Percentiles rank a stretch among this genome's conserved stretches.
These are phyloP conservation scores for Fusarium sp. DNA, from an alignment of 2,329 filamentous ascomycete species.

Conservation along the genomic window DNA sequence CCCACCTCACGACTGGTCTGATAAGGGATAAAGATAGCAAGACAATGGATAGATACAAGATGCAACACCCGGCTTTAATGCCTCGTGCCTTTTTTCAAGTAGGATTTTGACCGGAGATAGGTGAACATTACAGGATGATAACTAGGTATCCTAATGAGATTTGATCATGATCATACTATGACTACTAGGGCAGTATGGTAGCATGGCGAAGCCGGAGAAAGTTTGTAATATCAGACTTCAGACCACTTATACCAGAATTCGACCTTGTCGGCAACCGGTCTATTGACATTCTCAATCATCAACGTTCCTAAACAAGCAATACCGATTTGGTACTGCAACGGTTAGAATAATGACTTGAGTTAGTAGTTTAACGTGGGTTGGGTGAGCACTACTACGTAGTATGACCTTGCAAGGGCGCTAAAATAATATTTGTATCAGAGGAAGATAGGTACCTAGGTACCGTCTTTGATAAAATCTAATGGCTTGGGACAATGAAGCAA, in stretches of 20 bases:
- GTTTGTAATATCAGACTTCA: neutral
- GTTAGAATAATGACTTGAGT: too few relatives aligned
- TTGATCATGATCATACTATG: slow-evolving; percentile 6
- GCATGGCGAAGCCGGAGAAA: neutral
- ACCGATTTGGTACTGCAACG: too few relatives aligned
- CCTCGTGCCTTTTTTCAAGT: slow-evolving; percentile 15
- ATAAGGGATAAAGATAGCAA: slow-evolving; percentile 37
- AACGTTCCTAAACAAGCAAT: neutral
- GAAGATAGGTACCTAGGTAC: too few relatives aligned
- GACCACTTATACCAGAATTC: neutral
- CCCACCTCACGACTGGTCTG: slow-evolving; percentile 33
- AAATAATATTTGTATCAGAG: too few relatives aligned
- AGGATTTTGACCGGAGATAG: slow-evolving; percentile 18
- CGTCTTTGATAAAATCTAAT: too few relatives aligned
- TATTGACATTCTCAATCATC: neutral
- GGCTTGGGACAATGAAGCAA: too few relatives aligned
- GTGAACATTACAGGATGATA: slow-evolving; percentile 7
- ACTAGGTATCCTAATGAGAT: neutral
- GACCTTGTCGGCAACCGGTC: neutral
- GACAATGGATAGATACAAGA: slow-evolving; percentile 6
- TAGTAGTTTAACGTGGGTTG: neutral
- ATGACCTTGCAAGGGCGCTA: neutral
- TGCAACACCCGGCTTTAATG: slow-evolving; percentile 3
- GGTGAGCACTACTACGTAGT: too few relatives aligned
- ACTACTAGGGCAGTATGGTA: neutral